Percentiles rank a stretch among this genome's conserved stretches.
These are phyloP conservation scores for Rhododendron henanense DNA, from an alignment of 148 eudicot genomes.

Conservation along the genomic window DNA sequence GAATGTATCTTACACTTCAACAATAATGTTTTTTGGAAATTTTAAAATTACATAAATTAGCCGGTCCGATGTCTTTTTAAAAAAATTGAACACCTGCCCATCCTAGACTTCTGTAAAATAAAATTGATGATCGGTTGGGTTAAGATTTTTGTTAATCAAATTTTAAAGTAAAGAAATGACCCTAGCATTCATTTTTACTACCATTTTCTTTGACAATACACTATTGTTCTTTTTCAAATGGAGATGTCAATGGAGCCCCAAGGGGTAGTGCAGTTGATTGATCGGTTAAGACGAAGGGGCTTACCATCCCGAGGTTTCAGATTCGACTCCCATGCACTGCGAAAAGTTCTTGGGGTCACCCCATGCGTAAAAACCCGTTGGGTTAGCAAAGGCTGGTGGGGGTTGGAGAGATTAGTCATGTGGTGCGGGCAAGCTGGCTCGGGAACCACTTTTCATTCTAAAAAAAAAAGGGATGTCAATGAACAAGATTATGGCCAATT, in stretches of 20 bases:
- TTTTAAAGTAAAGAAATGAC: neutral
- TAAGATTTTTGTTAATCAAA: neutral
- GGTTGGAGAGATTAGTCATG: too few species aligned
- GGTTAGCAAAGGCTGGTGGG: too few species aligned
- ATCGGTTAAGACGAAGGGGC: rapidly evolving
- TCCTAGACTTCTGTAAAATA: neutral
- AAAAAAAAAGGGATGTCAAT: neutral
- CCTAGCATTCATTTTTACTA: neutral
- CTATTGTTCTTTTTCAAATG: neutral
- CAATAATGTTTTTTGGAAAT: neutral
- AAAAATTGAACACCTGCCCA: neutral
- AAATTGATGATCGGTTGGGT: neutral
- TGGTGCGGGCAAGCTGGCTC: too few species aligned
- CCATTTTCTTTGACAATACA: too few species aligned
- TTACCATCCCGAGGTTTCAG: rapidly evolving
- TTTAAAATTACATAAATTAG: neutral
- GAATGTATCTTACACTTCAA: neutral
- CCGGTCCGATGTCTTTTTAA: neutral
- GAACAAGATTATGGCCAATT: neutral
- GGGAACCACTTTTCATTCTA: too few species aligned
- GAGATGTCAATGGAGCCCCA: neutral
- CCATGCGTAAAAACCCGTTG: too few species aligned
- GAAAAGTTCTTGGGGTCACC: too few species aligned
- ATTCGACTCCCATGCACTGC: rapidly evolving
- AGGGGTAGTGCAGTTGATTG: too few species aligned